Evolutionary conservation across 345 rosid species (phyloP).

Genomic region (Arabidopsis suecica): DNA sequence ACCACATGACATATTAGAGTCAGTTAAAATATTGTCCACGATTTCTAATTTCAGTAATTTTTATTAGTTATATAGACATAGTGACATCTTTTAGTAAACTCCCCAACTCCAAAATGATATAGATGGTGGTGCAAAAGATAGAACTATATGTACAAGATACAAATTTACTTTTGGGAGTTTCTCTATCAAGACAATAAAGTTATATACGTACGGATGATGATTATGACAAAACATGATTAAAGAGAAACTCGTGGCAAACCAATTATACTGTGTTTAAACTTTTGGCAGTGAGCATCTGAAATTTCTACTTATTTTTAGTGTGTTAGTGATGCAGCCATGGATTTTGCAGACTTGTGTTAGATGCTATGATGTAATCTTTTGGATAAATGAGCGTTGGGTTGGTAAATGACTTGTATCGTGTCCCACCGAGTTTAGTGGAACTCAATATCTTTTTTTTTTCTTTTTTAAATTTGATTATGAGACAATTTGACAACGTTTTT

Average conservation of each 20-base stretch:
- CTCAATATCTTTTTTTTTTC: neutral
- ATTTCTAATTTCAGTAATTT: neutral
- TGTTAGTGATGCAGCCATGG: conserved; percentile 13
- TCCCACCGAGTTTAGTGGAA: conserved; percentile 21
- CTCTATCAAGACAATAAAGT: conserved; percentile 18
- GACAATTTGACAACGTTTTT: neutral
- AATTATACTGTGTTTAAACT: conserved; percentile 34
- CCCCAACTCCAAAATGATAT: conserved; percentile 1
- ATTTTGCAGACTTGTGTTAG: conserved; percentile 27
- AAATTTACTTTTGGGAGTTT: conserved; percentile 8
- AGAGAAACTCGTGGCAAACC: conserved; percentile 43
- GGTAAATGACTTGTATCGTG: conserved; percentile 23
- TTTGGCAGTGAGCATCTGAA: conserved; percentile 37
- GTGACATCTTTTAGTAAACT: no score
- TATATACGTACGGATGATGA: conserved; percentile 15
- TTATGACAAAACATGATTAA: conserved; percentile 37
- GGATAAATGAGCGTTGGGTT: conserved; percentile 11
- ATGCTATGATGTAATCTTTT: conserved; percentile 30
- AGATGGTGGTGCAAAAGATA: neutral
- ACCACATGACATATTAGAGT: no score
- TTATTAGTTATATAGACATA: no score
- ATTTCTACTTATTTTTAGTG: neutral
- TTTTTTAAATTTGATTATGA: neutral
- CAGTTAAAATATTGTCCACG: neutral
- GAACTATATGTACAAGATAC: neutral